Evolutionary conservation across 2,329 filamentous ascomycete genomes (phyloP), one percentile per base, ranked within the genome.

Genomic region (Claviceps sp.): DNA sequence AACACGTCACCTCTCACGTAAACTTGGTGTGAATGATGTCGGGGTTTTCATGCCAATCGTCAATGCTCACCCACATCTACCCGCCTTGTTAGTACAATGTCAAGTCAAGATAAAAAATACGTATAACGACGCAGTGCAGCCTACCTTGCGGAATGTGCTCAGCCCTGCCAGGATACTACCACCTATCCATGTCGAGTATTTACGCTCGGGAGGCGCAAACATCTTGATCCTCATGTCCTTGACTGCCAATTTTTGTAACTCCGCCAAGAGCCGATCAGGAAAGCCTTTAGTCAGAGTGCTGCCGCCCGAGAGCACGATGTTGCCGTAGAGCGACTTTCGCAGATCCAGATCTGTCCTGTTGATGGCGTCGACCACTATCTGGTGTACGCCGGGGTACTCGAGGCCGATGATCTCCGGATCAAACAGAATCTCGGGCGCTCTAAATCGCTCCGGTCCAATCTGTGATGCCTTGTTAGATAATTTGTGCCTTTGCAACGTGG

Each of bases 171-270:
- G 74, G 70, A 98, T 98, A 68, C 93, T 96, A 52, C 93, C 93
- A 57, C 93, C 93, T 60, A 97, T 97, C 93, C 93, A 98, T 37
- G 93, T 98, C 56, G 89, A 96, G 74, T 97, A 98, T 71, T 97
- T 95, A 59, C 93, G 80, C 75, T 98, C 93, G 5, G 93, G 91
- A 52, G 93, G 93, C 51, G 93, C 93, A 72, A 95, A 95, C 65
- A 98, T 98, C 77, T 96, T 95, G 74, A 98, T 97, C 63, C 90
- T 83, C 91, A 96, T 98, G 67, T 98, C 93, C 76, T 96, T 96
- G 60, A 97, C 89, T 11, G 93, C 93, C 62, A 97, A 74, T 66
- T 85, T 79, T 72, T 96, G 93, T 59, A 97, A 85, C 72, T 98
- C 93, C 60, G 87, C 83, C 65, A 98, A 75, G 60, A 98, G 73